Percentiles rank a stretch among this genome's conserved stretches.
Conservation (phyloP, 768 basidiomycete species). For the Porpolomopsis calyptriformis region DNA sequence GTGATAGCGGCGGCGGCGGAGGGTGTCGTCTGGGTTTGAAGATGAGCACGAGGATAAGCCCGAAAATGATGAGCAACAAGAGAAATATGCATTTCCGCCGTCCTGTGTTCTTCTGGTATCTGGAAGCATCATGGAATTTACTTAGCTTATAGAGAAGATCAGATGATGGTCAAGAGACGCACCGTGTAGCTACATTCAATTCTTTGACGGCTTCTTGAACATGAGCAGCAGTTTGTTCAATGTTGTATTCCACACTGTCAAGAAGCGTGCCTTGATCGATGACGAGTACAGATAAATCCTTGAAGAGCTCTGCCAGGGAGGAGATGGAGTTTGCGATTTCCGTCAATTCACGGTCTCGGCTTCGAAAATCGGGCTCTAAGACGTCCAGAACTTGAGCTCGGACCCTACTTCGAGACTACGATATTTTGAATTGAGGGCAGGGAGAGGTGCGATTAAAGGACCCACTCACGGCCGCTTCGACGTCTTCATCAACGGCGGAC, state of each 20-base stretch:
- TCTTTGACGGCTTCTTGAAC: conserved; percentile 80
- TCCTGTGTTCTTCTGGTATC: conserved; percentile 92
- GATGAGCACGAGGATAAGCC: conserved; percentile 76
- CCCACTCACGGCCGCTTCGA: conserved; percentile 67
- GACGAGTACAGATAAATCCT: conserved; percentile 84
- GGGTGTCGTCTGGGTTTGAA: conserved; percentile 74
- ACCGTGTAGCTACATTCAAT: conserved; percentile 73
- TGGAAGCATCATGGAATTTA: conserved; percentile 28
- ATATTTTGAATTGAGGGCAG: conserved; percentile 9
- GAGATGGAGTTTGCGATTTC: conserved; percentile 90
- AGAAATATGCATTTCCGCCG: conserved; percentile 90
- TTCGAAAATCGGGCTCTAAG: conserved; percentile 30
- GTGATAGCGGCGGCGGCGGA: conserved; percentile 21
- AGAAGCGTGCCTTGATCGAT: conserved; percentile 97
- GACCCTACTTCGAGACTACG: conserved; percentile 28
- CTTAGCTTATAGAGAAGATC: too few relatives aligned
- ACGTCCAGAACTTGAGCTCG: conserved; percentile 28
- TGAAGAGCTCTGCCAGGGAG: conserved; percentile 88
- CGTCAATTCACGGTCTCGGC: conserved; percentile 60
- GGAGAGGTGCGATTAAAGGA: conserved; percentile 12
- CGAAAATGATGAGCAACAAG: conserved; percentile 80
- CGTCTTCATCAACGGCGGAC: conserved; percentile 82
- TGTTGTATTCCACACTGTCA: conserved; percentile 95
- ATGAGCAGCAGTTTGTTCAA: conserved; percentile 80
- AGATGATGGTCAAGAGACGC: conserved; percentile 20